Base-by-base conservation (phyloP, 768 basidiomycete genomes). In the Tricholoma saponaceum region DNA sequence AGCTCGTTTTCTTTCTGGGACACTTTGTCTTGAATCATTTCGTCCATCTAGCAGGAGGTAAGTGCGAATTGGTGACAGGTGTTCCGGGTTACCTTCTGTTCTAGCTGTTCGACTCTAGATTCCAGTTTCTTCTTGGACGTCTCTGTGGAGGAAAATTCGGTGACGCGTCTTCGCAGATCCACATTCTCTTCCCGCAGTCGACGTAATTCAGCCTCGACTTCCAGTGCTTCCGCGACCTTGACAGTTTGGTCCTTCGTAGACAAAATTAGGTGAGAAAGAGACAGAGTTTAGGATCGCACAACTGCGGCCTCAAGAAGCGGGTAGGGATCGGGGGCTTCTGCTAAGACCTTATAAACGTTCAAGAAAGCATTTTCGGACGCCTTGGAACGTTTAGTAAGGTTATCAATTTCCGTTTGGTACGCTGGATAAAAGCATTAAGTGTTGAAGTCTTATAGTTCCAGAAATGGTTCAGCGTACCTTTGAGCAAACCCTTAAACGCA, bases 281-380 rank as follows among this genome's bases (percentile, higher is more conserved):
- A 26, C 4, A 26, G 8, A 49, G 22, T 23, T 3, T 18, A 25
- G 5, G 18, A 5, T 25, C 64, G 69, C 68, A 93, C 92, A 28
- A 98, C 91, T 10, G 94, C 95, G 12, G 87, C 92, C 67, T 99
- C 96, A 13, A 99, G 84, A 6, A 98, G 79, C 8, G 97, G 97
- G 69, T 96, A 97, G 14, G 97, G 97, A 70, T 99, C 97, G 0
- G 96, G 97, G 2, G 92, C 96, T 67, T 99, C 97, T 0, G 96
- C 95, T 7, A 99, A 74, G 20, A 96, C 84, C 69, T 98, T 98
- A 80, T 98, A 98, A 18, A 95, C 89, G 64, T 87, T 92, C n/a
- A 98, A 78, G 73, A 99, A 98, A 0, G 95, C 92, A 66, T 90
- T 95, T 78, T 99, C 97, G 9, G 95, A 90, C 22, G 83, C 73